Evolutionary conservation across 148 eudicot genomes (phyloP).

Genomic region (Drosera capensis): DNA sequence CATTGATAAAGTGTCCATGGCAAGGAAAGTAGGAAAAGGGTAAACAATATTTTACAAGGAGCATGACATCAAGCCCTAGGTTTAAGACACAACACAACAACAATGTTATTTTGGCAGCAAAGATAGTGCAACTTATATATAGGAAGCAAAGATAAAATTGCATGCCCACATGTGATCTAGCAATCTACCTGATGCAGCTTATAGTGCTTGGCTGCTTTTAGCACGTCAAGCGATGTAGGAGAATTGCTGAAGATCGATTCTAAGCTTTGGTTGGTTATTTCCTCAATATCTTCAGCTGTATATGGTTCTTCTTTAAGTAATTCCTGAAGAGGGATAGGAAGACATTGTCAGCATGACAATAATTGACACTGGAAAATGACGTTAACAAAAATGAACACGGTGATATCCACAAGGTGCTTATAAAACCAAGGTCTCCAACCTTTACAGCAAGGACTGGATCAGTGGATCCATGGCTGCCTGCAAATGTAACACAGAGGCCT

Average conservation of each 20-base stretch:
- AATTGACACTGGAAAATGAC: background rate
- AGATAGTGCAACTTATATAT: too few species aligned
- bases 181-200: conserved; percentile 75
- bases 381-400: too few species aligned
- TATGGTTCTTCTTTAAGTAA: conserved; percentile 70
- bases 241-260: conserved; percentile 50
- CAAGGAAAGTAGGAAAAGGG: background rate
- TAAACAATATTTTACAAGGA: background rate
- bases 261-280: conserved; percentile 34
- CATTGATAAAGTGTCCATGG: too few species aligned
- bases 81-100: too few species aligned
- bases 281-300: conserved; percentile 63
- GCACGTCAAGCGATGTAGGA: conserved; percentile 73
- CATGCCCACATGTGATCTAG: too few species aligned
- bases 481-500: conserved; percentile 69
- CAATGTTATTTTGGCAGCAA: too few species aligned
- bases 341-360: background rate
- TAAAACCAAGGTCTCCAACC: too few species aligned
- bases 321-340: conserved; percentile 29
- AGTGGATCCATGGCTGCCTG: conserved; percentile 51
- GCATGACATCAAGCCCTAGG: too few species aligned
- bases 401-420: too few species aligned
- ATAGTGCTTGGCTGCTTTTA: conserved; percentile 63
- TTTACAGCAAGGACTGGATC: conserved; percentile 85
- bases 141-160: too few species aligned